Percentiles rank a stretch among this genome's conserved stretches.
Conservation (phyloP, 176 grass and related monocot species). For the Rhynchospora breviuscula region DNA sequence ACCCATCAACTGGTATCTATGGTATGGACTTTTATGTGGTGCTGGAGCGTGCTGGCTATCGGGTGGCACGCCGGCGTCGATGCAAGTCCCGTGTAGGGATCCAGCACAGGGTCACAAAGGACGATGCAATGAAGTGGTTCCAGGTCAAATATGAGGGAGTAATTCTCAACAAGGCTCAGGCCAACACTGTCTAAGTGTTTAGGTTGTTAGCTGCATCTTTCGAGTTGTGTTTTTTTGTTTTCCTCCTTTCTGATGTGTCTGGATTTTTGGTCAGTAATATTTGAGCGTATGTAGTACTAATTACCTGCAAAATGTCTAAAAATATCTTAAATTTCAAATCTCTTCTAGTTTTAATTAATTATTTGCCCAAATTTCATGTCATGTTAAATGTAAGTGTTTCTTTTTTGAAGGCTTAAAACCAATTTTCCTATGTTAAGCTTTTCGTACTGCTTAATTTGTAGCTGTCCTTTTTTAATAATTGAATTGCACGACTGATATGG, state of each 20-base stretch:
- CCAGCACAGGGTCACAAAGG: constrained; percentile 31
- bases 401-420: background rate
- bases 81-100: constrained; percentile 65
- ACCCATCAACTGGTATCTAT: constrained; percentile 67
- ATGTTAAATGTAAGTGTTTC: background rate
- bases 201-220: background rate
- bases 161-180: no score
- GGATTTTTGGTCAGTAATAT: background rate
- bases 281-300: background rate
- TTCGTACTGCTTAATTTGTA: no score
- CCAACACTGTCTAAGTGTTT: no score
- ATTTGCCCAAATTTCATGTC: background rate
- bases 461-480: no score
- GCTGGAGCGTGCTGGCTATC: constrained; percentile 52
- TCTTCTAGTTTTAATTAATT: background rate
- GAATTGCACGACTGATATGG: no score
- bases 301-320: background rate
- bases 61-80: constrained; percentile 46
- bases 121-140: constrained; percentile 34
- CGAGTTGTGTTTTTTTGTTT: background rate
- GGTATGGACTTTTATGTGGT: constrained; percentile 67
- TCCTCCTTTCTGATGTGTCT: background rate
- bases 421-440: background rate
- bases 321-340: background rate
- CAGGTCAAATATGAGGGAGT: no score